Evolutionary conservation across 2,329 filamentous ascomycete genomes (phyloP), one percentile per base, ranked within the genome.

Genomic region (Seiridium unicorne): DNA sequence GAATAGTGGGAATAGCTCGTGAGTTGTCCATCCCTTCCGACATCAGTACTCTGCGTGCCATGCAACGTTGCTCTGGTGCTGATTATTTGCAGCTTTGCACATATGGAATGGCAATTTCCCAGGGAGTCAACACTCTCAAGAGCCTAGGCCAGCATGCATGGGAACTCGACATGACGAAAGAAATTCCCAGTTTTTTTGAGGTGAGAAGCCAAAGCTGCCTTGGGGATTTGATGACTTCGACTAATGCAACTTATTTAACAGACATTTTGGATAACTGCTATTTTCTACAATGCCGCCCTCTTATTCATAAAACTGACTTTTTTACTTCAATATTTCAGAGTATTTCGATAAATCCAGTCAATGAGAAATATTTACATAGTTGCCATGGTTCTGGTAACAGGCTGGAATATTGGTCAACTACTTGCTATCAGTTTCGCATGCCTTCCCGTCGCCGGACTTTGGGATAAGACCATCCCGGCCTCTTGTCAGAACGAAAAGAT

Each of bases 261-360:
- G 51, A 55, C 36, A 31, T 55, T 55, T 31, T 55, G 66, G 60
- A 51, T 70, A 32, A 67, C 68, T 8, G 69, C 74, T 38, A 60
- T 75, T 5, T 60, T 69, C n/a, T 76, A 76, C 63, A 71, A 71
- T 51, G 51, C 63, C 6, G 62, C 65, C 32, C 64, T 76, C 2
- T 53, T 66, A 42, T 62, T 66, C 32, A 67, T 73, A 60, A 77
- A 77, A 59, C 67, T 72, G 55, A 73, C 73, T 0, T 73, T 77
- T 44, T 65, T 76, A 35, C 61, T 74, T 6, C 74, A 76, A 60
- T 77, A 76, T 65, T 72, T 72, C 46, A 73, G 75, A 31, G 66
- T 76, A 8, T 71, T 76, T 10, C 66, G 69, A 11, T 63, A 66
- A 8, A 65, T 69, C 59, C 64, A 66, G 34, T 62, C 53, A 11